Percentiles rank a stretch among this genome's conserved stretches.
Conservation (phyloP, 192 early-diverging fungal genomes). For the Phlyctochytrium arcticum region DNA sequence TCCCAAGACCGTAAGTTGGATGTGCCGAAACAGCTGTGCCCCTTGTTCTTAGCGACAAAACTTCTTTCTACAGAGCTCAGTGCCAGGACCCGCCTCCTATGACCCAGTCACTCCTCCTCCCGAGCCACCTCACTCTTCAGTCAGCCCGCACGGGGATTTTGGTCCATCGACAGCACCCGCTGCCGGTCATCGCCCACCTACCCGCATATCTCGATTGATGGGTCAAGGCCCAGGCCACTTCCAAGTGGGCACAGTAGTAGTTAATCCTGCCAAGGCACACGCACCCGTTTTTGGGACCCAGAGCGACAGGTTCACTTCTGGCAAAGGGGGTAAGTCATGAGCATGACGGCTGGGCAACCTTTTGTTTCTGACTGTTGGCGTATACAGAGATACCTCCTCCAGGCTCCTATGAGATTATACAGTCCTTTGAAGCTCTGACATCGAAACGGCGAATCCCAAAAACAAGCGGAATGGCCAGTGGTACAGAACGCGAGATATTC, state of each 20-base stretch:
- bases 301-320: slow-evolving; percentile 46
- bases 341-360: not conserved
- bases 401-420: slow-evolving; percentile 48
- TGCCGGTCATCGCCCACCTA: slow-evolving; percentile 10
- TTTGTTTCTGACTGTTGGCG: not conserved
- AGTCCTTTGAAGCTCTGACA: slow-evolving; percentile 41
- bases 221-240: slow-evolving; percentile 25
- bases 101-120: slow-evolving; percentile 3
- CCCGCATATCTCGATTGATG: slow-evolving; percentile 20
- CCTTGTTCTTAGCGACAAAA: not conserved
- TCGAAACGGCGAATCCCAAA: slow-evolving; percentile 30
- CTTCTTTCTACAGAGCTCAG: slow-evolving; percentile 13
- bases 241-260: slow-evolving; percentile 18
- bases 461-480: slow-evolving; percentile 26
- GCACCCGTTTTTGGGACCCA: slow-evolving; percentile 55
- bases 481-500: slow-evolving; percentile 41
- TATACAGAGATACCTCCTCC: slow-evolving; percentile 41
- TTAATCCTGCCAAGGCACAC: slow-evolving; percentile 35
- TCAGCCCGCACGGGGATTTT: slow-evolving; percentile 2
- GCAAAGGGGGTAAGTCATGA: no score
- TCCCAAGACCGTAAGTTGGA: slow-evolving; percentile 6
- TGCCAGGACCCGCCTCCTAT: slow-evolving; percentile 44
- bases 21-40: not conserved
- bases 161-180: not conserved
- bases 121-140: not conserved